phyloP scores from a whole-genome alignment of 1,284 basidiomycete genomes.

The Paramarasmius palmivorus region DNA sequence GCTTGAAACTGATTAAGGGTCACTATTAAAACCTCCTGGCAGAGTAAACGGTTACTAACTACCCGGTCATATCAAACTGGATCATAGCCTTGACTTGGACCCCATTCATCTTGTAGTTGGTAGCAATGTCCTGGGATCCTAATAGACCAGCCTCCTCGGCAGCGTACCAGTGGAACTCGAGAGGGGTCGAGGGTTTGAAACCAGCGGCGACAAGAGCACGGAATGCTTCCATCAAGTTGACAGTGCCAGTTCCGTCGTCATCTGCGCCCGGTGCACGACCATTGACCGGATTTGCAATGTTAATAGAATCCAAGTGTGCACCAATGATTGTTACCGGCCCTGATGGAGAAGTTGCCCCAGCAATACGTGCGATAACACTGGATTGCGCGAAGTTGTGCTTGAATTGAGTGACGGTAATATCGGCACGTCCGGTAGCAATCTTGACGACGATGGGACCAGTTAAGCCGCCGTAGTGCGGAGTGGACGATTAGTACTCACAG shows the following conservation, averaged over 20 bases:
- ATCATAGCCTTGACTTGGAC: conserved; percentile 43
- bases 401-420: conserved; percentile 1
- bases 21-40: not conserved
- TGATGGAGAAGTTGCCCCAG: not conserved
- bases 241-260: conserved; percentile 32
- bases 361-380: not conserved
- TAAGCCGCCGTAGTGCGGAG: not conserved
- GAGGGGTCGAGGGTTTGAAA: conserved; percentile 42
- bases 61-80: conserved; percentile 14
- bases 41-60: conserved; percentile 6
- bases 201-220: conserved; percentile 41
- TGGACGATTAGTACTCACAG: not conserved
- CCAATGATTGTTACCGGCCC: conserved; percentile 44
- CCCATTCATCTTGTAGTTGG: conserved; percentile 40
- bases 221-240: conserved; percentile 50
- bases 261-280: conserved; percentile 38
- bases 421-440: not conserved
- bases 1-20: not conserved
- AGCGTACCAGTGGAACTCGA: no score
- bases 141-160: conserved; percentile 57
- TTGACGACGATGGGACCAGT: not conserved
- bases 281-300: conserved; percentile 4
- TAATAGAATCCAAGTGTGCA: conserved; percentile 34
- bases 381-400: not conserved
- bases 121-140: conserved; percentile 53